phyloP scores from a whole-genome alignment of 768 basidiomycete species.

The Lanmaoa pseudosensibilis region DNA sequence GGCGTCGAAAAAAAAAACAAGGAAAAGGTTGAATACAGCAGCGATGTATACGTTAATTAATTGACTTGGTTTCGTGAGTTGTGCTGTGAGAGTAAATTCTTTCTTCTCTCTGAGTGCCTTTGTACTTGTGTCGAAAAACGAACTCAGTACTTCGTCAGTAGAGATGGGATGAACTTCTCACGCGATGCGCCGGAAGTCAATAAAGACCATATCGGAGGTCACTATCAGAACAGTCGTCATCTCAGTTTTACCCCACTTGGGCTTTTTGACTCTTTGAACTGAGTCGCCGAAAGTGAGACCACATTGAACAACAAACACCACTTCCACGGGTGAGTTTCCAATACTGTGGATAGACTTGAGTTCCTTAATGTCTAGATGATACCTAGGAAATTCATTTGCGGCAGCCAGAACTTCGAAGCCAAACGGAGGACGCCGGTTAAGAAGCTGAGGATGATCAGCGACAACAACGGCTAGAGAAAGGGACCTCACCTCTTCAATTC shows the following conservation, averaged over 20 bases:
- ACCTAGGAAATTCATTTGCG: conserved; percentile 65
- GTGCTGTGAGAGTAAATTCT: conserved; percentile 57
- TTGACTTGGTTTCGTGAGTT: conserved; percentile 77
- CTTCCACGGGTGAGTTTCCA: conserved; percentile 53
- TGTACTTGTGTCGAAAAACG: conserved; percentile 47
- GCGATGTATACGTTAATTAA: conserved; percentile 55
- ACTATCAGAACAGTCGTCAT: conserved; percentile 73
- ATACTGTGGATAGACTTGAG: conserved; percentile 40
- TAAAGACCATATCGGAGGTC: conserved; percentile 70
- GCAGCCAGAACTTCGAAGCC: conserved; percentile 66
- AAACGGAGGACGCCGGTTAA: conserved; percentile 75
- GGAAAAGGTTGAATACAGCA: conserved; percentile 45
- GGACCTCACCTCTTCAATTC: conserved; percentile 60
- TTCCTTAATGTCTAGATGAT: conserved; percentile 54
- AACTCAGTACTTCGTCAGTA: conserved; percentile 2
- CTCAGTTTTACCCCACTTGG: conserved; percentile 45
- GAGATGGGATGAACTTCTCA: conserved; percentile 34
- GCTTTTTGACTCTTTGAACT: conserved; percentile 45
- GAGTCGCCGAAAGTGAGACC: conserved; percentile 40
- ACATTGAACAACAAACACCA: conserved; percentile 60
- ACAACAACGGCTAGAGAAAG: background rate
- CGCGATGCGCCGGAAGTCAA: conserved; percentile 83
- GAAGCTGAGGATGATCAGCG: conserved; percentile 44
- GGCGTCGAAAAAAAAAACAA: conserved; percentile 8
- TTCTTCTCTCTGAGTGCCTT: conserved; percentile 60